Percentiles rank a stretch among this genome's conserved stretches.
Evolutionary conservation across 768 basidiomycete genomes (phyloP).

Genomic region (Mrakia blollopis): DNA sequence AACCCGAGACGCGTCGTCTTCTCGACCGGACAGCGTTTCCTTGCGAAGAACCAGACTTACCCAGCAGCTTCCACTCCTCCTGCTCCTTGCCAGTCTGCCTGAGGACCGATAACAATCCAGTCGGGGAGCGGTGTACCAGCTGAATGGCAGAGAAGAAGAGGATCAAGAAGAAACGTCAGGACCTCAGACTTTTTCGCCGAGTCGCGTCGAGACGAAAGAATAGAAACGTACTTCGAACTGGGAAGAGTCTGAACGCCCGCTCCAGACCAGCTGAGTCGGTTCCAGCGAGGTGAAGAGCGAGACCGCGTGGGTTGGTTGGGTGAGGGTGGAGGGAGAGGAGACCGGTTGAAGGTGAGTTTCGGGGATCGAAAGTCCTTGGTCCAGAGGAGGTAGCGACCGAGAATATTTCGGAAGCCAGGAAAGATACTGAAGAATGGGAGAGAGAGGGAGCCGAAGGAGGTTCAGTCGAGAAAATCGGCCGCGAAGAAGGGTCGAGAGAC

Average conservation of each 20-base stretch:
- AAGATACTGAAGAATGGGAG: background rate
- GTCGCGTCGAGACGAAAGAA: background rate
- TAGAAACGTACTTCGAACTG: constrained; percentile 72
- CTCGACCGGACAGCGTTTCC: background rate
- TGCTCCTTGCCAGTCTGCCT: constrained; percentile 58
- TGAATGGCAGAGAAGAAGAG: background rate
- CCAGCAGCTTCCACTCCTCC: constrained; percentile 73
- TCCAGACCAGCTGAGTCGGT: constrained; percentile 60
- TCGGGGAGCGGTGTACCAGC: constrained; percentile 51
- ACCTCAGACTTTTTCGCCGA: background rate
- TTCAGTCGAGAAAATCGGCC: background rate
- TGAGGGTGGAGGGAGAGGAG: constrained; percentile 67
- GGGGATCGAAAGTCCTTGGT: background rate
- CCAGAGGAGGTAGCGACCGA: background rate
- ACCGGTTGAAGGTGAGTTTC: constrained; percentile 41
- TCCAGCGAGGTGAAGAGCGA: constrained; percentile 58
- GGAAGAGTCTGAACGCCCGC: constrained; percentile 65
- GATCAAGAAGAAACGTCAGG: background rate
- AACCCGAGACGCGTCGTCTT: background rate
- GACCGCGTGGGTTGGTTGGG: constrained; percentile 45
- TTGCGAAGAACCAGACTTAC: constrained; percentile 45
- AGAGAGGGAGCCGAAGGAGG: too few relatives aligned
- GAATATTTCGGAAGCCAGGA: background rate
- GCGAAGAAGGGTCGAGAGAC: background rate
- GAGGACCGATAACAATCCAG: constrained; percentile 62